Conservation (phyloP, 1,284 basidiomycete species). For the Malassezia slooffiae region DNA sequence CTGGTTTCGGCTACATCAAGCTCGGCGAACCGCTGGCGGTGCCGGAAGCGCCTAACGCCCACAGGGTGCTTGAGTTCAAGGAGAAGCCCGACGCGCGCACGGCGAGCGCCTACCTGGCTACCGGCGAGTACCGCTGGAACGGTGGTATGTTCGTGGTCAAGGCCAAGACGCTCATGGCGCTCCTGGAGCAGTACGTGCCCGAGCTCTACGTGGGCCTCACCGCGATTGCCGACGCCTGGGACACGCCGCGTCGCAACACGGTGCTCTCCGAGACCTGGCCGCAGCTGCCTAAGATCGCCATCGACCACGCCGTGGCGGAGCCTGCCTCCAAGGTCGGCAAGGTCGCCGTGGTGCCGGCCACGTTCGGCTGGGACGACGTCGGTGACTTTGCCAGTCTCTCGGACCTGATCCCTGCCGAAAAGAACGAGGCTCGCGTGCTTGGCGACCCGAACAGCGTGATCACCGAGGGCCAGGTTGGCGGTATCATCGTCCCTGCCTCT, state of each 20-base stretch:
- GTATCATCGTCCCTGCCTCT: conserved; percentile 37
- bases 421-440: conserved; percentile 44
- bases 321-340: conserved; percentile 41
- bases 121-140: conserved; percentile 46
- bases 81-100: conserved; percentile 47
- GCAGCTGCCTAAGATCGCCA: conserved; percentile 43
- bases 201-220: conserved; percentile 38
- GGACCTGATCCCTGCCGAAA: conserved; percentile 43
- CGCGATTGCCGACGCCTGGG: conserved; percentile 37
- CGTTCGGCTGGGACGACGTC: conserved; percentile 47
- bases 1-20: conserved; percentile 47
- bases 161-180: conserved; percentile 32
- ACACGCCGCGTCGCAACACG: conserved; percentile 20
- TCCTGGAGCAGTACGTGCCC: conserved; percentile 33
- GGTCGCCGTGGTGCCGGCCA: conserved; percentile 45
- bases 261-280: conserved; percentile 38
- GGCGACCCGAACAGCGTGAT: conserved; percentile 37
- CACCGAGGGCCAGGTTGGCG: conserved; percentile 43
- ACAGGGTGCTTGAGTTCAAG: conserved; percentile 44
- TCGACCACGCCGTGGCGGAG: conserved; percentile 46
- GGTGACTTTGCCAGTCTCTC: conserved; percentile 43
- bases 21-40: conserved; percentile 36
- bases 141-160: conserved; percentile 47
- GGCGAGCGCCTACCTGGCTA: conserved; percentile 38
- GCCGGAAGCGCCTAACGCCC: conserved; percentile 36